Conservation (phyloP, 768 basidiomycete species). For the Termitomyces sp. region DNA sequence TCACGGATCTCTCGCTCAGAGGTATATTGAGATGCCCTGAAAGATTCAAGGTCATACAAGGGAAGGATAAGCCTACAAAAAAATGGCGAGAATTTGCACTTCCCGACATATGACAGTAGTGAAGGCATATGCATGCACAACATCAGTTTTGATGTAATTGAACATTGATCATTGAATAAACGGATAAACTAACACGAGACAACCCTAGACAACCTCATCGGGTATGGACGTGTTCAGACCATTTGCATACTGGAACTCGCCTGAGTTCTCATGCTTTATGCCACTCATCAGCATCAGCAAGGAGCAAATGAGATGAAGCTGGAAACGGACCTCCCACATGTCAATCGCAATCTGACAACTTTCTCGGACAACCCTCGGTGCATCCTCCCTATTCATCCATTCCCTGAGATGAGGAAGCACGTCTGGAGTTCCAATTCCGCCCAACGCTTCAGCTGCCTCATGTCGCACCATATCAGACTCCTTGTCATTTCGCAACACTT, state of each 20-base stretch:
- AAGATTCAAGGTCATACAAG: too few species aligned
- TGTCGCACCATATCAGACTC: constrained; percentile 98
- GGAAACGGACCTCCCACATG: constrained; percentile 82
- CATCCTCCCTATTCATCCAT: constrained; percentile 74
- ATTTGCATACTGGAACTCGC: constrained; percentile 74
- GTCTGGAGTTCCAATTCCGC: constrained; percentile 93
- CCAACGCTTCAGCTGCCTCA: constrained; percentile 96
- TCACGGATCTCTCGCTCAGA: too few species aligned
- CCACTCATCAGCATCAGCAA: not conserved
- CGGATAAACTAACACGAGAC: not conserved
- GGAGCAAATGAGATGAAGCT: not conserved
- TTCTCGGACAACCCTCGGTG: constrained; percentile 87
- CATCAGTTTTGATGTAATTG: too few species aligned
- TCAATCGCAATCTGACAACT: constrained; percentile 96
- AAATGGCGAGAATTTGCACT: too few species aligned
- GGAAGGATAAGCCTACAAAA: too few species aligned
- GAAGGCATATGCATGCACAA: too few species aligned
- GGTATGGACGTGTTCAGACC: constrained; percentile 20
- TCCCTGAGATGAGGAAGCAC: constrained; percentile 83
- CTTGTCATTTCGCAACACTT: constrained; percentile 60
- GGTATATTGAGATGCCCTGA: too few species aligned
- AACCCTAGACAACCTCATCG: not conserved
- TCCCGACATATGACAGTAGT: too few species aligned
- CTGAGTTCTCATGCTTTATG: constrained; percentile 71
- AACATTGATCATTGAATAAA: not conserved